These are phyloP conservation scores for Diaporthe amygdali DNA, from an alignment of 2,329 filamentous ascomycete genomes.

Conservation along the genomic window DNA sequence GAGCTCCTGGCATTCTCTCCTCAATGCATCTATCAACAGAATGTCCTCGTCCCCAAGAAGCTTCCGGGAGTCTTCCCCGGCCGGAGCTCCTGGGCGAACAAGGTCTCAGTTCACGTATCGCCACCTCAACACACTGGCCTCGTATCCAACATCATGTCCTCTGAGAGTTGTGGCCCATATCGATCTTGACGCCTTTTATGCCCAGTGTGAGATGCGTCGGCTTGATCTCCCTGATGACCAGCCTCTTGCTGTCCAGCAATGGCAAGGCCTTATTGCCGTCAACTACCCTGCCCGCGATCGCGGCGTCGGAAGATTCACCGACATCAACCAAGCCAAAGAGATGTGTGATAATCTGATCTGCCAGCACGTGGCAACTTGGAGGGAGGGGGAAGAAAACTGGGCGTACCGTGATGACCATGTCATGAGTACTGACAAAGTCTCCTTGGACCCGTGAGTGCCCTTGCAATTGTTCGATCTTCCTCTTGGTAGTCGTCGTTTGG, in stretches of 20 bases:
- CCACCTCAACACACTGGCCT: constrained; percentile 77
- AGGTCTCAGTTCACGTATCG: constrained; percentile 84
- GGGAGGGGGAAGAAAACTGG: constrained; percentile 91
- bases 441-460: constrained; percentile 69
- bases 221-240: constrained; percentile 75
- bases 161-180: constrained; percentile 89
- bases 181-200: constrained; percentile 97
- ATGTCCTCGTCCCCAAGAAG: constrained; percentile 36
- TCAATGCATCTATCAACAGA: not conserved
- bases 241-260: constrained; percentile 93
- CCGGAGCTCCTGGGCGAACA: constrained; percentile 36
- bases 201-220: constrained; percentile 93
- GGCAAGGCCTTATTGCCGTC: constrained; percentile 92
- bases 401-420: constrained; percentile 84
- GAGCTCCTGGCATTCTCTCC: not conserved
- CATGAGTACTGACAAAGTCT: constrained; percentile 88
- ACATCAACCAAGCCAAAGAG: constrained; percentile 81
- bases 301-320: constrained; percentile 81
- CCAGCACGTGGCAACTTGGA: constrained; percentile 95
- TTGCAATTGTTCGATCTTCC: not conserved
- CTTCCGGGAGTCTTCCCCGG: constrained; percentile 42
- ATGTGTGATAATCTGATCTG: constrained; percentile 82
- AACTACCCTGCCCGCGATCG: constrained; percentile 90
- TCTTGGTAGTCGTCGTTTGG: not conserved
- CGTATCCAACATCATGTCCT: constrained; percentile 74